Evolutionary conservation across 2,329 filamentous ascomycete species (phyloP).

Genomic region (Diaporthe sp.): DNA sequence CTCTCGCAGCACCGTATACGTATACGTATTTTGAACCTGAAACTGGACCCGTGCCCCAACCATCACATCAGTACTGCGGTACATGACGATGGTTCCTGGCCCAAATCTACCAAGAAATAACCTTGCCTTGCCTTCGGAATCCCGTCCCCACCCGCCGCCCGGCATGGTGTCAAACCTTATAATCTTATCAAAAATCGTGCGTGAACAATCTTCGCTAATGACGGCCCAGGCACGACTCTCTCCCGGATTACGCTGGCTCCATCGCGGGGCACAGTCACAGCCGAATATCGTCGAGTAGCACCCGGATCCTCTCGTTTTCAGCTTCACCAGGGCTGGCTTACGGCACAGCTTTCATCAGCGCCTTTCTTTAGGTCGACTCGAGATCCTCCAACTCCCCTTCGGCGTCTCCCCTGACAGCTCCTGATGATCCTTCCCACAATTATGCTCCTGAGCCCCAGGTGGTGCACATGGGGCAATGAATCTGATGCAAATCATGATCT

Average conservation of each 20-base stretch:
- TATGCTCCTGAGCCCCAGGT: constrained; percentile 29
- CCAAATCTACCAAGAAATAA: neutral
- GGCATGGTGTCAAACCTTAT: constrained; percentile 22
- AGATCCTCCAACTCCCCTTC: neutral
- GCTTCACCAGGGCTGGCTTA: neutral
- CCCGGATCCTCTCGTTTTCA: neutral
- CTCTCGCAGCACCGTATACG: constrained; percentile 16
- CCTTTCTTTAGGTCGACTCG: neutral
- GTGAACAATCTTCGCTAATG: neutral
- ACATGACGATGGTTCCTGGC: constrained; percentile 15
- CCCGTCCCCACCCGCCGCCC: constrained; percentile 13
- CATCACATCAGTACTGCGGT: neutral
- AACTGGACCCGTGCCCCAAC: constrained; percentile 4
- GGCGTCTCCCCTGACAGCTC: constrained; percentile 18
- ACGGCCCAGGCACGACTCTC: neutral
- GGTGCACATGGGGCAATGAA: constrained; percentile 28
- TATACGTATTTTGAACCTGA: constrained; percentile 12
- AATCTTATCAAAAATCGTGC: constrained; percentile 13
- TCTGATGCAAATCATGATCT: constrained; percentile 32
- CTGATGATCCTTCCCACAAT: constrained; percentile 27
- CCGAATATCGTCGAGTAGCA: neutral
- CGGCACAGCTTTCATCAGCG: constrained; percentile 4
- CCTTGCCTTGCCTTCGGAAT: constrained; percentile 22
- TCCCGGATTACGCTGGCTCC: neutral
- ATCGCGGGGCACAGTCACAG: neutral